These are phyloP conservation scores for Diaporthe sp. DNA, from an alignment of 2,329 filamentous ascomycete species.

Conservation along the genomic window DNA sequence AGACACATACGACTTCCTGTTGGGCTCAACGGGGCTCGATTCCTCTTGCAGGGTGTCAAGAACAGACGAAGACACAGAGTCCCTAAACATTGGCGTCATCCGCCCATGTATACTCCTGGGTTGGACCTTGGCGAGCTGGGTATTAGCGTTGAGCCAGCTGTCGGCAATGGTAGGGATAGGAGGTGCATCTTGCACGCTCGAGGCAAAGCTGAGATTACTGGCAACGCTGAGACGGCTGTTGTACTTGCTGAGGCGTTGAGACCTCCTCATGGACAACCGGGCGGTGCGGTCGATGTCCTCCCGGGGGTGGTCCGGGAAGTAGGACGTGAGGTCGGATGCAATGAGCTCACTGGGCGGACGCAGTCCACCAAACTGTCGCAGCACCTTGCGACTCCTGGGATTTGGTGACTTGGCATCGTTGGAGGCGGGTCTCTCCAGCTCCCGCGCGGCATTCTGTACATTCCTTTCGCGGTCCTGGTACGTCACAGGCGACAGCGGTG, in stretches of 20 bases:
- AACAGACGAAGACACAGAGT: conserved; percentile 90
- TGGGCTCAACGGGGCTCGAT: conserved; percentile 82
- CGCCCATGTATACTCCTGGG: conserved; percentile 60
- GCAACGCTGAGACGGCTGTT: conserved; percentile 94
- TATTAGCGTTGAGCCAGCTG: conserved; percentile 82
- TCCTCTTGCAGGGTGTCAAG: conserved; percentile 94
- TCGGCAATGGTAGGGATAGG: conserved; percentile 97
- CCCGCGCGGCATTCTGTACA: conserved; percentile 70
- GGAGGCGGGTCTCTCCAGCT: conserved; percentile 70
- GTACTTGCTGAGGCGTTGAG: conserved; percentile 90
- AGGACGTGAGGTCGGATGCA: conserved; percentile 94
- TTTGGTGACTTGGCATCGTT: conserved; percentile 59
- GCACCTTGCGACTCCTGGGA: conserved; percentile 64
- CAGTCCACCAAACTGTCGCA: conserved; percentile 90
- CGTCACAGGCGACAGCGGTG: conserved; percentile 87
- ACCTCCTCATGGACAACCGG: conserved; percentile 90
- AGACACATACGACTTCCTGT: conserved; percentile 96
- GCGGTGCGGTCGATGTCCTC: conserved; percentile 97
- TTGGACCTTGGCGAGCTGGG: conserved; percentile 65
- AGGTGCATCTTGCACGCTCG: conserved; percentile 91
- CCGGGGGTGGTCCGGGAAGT: conserved; percentile 95
- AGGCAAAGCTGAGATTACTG: conserved; percentile 93
- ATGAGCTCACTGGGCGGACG: conserved; percentile 97
- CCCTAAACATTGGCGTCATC: conserved; percentile 77
- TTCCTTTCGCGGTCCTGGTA: conserved; percentile 79